A percentile compares a stretch with the other conserved stretches of the same genome.
Conservation (phyloP, 2,329 filamentous ascomycete genomes). For the Rhynchosporium agropyri region DNA sequence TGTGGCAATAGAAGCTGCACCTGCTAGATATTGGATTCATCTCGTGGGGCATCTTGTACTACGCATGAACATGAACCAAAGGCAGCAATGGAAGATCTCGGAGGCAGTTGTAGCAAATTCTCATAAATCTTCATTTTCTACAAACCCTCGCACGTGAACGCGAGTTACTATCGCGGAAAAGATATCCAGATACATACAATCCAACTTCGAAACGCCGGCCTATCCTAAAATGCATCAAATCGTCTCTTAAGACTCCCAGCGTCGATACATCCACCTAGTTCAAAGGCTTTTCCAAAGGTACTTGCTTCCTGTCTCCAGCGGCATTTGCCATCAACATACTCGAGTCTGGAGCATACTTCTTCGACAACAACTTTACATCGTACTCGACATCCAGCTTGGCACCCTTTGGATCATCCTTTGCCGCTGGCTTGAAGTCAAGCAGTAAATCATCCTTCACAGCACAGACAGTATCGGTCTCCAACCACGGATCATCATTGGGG, state of each 20-base stretch:
- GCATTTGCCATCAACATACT: conserved; percentile 34
- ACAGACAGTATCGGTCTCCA: conserved; percentile 56
- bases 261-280: background rate
- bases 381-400: conserved; percentile 23
- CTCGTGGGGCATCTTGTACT: too few species aligned
- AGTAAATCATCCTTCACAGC: conserved; percentile 56
- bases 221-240: conserved; percentile 4
- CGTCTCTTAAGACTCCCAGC: background rate
- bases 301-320: conserved; percentile 21
- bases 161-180: too few species aligned
- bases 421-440: conserved; percentile 45
- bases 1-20: too few species aligned
- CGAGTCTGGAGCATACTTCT: conserved; percentile 41
- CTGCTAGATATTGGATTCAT: too few species aligned
- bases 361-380: conserved; percentile 21
- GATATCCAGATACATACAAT: too few species aligned
- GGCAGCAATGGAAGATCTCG: too few species aligned
- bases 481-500: conserved; percentile 65
- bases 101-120: too few species aligned
- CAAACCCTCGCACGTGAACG: too few species aligned
- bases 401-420: conserved; percentile 15
- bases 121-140: too few species aligned
- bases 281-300: background rate
- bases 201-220: background rate
- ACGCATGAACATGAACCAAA: too few species aligned